Evolutionary conservation across 805 yeast genomes (phyloP).

Genomic region (Candida chauliodis): DNA sequence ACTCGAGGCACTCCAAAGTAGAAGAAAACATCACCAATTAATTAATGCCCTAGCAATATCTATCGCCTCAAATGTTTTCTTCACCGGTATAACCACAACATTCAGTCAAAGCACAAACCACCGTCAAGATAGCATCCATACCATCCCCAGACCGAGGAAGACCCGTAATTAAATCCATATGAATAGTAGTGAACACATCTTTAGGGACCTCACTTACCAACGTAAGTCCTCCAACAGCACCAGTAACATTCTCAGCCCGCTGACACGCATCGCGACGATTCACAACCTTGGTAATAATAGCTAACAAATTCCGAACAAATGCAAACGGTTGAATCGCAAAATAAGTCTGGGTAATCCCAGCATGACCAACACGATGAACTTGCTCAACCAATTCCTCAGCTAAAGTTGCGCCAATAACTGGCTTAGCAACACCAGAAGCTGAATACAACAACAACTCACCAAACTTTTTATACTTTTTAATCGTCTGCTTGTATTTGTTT

Average conservation of each 20-base stretch:
- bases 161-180: slow-evolving; percentile 14
- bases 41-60: neutral
- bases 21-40: neutral
- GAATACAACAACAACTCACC: neutral
- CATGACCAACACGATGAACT: neutral
- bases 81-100: neutral
- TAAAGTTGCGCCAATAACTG: neutral
- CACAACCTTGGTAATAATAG: neutral
- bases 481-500: too few species aligned
- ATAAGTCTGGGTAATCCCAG: neutral
- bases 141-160: slow-evolving; percentile 10
- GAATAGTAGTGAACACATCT: slow-evolving; percentile 2
- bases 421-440: neutral
- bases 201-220: neutral
- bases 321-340: slow-evolving; percentile 1
- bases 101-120: slow-evolving; percentile 14
- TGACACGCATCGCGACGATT: neutral
- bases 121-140: slow-evolving; percentile 13
- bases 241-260: neutral
- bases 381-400: neutral
- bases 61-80: neutral
- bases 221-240: neutral
- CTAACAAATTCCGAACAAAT: neutral
- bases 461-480: too few species aligned
- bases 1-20: too few species aligned